A percentile compares a stretch with the other conserved stretches of the same genome.
Evolutionary conservation across 2,329 filamentous ascomycete species (phyloP).

Genomic region (Beauveria sp.): DNA sequence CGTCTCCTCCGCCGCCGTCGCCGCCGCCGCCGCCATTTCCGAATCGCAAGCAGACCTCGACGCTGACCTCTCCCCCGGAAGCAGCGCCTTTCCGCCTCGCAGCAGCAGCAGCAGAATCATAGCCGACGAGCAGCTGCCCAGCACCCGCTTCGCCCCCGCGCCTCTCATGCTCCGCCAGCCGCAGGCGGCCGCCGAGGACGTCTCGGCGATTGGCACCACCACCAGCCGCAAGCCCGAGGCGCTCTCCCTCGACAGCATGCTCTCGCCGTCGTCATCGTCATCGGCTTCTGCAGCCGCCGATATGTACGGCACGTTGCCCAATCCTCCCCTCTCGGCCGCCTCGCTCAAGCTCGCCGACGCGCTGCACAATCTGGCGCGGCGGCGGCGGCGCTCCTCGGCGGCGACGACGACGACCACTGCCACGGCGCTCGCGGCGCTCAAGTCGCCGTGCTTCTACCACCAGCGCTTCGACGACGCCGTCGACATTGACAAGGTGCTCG

Average conservation of each 20-base stretch:
- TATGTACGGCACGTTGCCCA: slow-evolving; percentile 23
- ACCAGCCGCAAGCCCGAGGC: slow-evolving; percentile 34
- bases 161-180: slow-evolving; percentile 8
- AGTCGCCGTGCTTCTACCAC: slow-evolving; percentile 97
- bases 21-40: slow-evolving; percentile 4
- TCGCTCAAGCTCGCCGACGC: slow-evolving; percentile 58
- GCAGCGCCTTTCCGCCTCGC: neutral
- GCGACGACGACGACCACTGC: slow-evolving; percentile 23
- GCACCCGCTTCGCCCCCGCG: neutral
- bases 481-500: slow-evolving; percentile 87
- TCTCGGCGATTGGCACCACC: slow-evolving; percentile 54
- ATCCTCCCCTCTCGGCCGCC: slow-evolving; percentile 36
- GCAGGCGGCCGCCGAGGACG: neutral
- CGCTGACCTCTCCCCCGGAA: neutral
- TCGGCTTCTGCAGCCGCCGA: slow-evolving; percentile 26
- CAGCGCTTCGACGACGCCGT: slow-evolving; percentile 94
- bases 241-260: slow-evolving; percentile 53
- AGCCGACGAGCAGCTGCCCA: neutral
- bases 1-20: slow-evolving; percentile 2
- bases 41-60: neutral
- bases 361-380: slow-evolving; percentile 44
- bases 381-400: slow-evolving; percentile 20
- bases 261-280: slow-evolving; percentile 31
- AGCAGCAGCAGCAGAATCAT: slow-evolving; percentile 65
- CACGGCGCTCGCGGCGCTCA: slow-evolving; percentile 53